phyloP scores from a whole-genome alignment of 1,139 yeast species.

The Geotrichum fermentans region DNA sequence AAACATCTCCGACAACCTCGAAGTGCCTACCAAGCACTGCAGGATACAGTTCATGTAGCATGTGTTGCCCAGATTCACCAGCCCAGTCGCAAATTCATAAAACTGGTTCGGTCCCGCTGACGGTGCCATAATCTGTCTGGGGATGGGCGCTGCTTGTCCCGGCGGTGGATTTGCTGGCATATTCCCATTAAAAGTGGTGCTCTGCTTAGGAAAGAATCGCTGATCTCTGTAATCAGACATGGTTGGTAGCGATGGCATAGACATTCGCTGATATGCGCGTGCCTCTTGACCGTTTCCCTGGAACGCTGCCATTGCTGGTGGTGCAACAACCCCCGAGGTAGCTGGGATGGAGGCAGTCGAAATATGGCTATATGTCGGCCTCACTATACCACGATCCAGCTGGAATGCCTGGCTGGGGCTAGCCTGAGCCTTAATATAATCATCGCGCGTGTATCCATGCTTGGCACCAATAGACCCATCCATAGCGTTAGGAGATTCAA shows the following conservation, averaged over 20 bases:
- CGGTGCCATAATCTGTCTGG: not conserved
- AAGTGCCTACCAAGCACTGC: conserved; percentile 67
- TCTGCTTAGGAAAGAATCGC: not conserved
- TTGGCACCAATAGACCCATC: conserved; percentile 4
- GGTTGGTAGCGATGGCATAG: conserved; percentile 12
- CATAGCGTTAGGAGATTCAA: not conserved
- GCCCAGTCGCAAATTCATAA: conserved; percentile 47
- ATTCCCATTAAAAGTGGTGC: not conserved
- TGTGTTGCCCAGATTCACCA: conserved; percentile 80
- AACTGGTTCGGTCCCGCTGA: conserved; percentile 5
- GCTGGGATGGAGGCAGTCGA: conserved; percentile 4
- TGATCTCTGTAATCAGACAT: not conserved
- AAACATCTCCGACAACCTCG: conserved; percentile 46
- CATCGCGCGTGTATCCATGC: not conserved
- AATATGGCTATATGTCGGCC: conserved; percentile 12
- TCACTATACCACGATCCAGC: conserved; percentile 12
- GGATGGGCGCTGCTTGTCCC: not conserved
- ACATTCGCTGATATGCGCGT: conserved; percentile 3
- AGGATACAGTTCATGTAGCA: conserved; percentile 91
- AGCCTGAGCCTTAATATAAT: not conserved
- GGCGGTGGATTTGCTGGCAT: not conserved
- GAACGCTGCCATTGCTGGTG: not conserved
- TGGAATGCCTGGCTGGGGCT: not conserved
- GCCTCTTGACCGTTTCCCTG: not conserved
- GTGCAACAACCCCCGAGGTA: not conserved